Evolutionary conservation across 2,329 filamentous ascomycete genomes (phyloP).

Genomic region (Aspergillus fumigatus): DNA sequence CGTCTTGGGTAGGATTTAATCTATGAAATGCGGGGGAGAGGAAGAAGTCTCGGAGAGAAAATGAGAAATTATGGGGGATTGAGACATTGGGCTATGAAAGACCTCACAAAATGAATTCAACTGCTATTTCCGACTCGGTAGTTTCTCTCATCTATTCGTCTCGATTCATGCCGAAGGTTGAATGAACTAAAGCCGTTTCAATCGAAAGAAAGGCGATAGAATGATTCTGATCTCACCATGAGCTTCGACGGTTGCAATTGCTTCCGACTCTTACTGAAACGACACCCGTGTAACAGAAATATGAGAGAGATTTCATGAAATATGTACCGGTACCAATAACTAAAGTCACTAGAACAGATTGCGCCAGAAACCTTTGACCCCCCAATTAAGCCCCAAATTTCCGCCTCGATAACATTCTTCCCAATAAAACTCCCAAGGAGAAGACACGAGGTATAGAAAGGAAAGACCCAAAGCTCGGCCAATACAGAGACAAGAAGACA

Average conservation of each 20-base stretch:
- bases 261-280: no score
- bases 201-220: background rate
- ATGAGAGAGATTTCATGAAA: background rate
- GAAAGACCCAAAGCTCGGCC: background rate
- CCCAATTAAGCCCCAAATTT: background rate
- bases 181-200: background rate
- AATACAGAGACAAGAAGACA: conserved; percentile 1
- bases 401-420: background rate
- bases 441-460: background rate
- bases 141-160: background rate
- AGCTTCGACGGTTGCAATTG: no score
- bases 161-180: background rate
- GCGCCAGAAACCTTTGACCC: background rate
- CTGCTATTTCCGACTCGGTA: background rate
- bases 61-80: background rate
- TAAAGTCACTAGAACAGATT: background rate
- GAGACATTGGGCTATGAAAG: background rate
- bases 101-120: background rate
- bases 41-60: background rate
- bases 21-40: background rate
- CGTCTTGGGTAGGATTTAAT: background rate
- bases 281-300: background rate
- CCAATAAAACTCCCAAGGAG: background rate
- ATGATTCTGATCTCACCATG: no score
- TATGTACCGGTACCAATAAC: background rate